Evolutionary conservation across 2,329 filamentous ascomycete genomes (phyloP).

Genomic region (Byssothecium circinans): DNA sequence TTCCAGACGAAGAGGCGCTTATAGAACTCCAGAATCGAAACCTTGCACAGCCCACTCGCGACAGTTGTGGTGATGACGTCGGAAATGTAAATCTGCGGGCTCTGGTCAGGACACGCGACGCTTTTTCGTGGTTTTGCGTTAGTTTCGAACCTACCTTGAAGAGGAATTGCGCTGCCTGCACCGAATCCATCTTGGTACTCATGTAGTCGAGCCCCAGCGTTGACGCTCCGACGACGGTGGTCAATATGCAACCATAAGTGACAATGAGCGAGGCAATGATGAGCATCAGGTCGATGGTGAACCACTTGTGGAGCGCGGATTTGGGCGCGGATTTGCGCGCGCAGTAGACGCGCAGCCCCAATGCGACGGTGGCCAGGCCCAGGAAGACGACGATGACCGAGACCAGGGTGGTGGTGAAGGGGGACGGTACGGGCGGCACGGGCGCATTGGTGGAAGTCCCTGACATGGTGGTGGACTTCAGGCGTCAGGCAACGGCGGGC

Average conservation of each 20-base stretch:
- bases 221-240: background rate
- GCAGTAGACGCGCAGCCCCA: constrained; percentile 1
- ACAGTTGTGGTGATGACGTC: background rate
- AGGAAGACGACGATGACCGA: background rate
- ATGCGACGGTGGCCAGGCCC: background rate
- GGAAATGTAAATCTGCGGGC: constrained; percentile 1
- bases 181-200: background rate
- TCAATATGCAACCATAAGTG: constrained; percentile 1
- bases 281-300: background rate
- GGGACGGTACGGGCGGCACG: background rate
- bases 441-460: background rate
- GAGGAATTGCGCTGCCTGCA: background rate
- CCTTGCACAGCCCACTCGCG: constrained; percentile 2
- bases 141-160: background rate
- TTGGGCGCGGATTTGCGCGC: background rate
- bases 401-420: constrained; percentile 1
- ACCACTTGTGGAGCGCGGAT: background rate
- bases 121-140: background rate
- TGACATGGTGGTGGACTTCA: too few relatives aligned
- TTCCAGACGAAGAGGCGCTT: constrained; percentile 2
- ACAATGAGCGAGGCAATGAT: constrained; percentile 1
- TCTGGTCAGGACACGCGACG: background rate
- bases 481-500: background rate
- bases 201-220: background rate
- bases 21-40: constrained; percentile 7